phyloP scores from a whole-genome alignment of 2,329 filamentous ascomycete genomes.

The Arachnopeziza araneosa region DNA sequence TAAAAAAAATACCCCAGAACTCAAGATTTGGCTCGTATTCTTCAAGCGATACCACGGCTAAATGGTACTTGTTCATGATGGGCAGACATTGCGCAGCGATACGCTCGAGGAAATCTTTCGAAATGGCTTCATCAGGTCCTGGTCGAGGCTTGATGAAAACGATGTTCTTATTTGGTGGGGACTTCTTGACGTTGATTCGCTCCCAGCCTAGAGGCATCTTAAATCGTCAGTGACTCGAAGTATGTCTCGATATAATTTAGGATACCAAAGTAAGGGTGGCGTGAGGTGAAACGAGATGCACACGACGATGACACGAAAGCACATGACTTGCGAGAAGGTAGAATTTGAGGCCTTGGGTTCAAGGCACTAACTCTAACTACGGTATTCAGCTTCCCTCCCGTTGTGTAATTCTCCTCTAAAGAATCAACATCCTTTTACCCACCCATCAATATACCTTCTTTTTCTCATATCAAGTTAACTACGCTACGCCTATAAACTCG shows the following conservation, averaged over 20 bases:
- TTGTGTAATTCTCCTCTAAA: no score
- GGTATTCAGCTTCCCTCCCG: no score
- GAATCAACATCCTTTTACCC: no score
- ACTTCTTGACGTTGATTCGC: conserved; percentile 68
- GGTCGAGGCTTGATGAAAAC: conserved; percentile 79
- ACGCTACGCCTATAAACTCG: no score
- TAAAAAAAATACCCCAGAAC: conserved; percentile 48
- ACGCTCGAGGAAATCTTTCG: conserved; percentile 67
- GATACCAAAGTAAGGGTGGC: background rate
- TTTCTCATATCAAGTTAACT: no score
- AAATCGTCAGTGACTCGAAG: background rate
- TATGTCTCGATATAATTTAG: background rate
- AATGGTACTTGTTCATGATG: conserved; percentile 60
- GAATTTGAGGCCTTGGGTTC: background rate
- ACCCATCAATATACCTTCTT: no score
- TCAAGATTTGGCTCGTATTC: conserved; percentile 77
- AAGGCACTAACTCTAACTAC: no score
- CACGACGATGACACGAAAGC: background rate
- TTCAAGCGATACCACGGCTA: conserved; percentile 66
- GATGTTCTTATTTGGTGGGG: conserved; percentile 71
- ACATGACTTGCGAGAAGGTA: no score
- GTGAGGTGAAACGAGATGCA: background rate
- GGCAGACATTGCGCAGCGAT: conserved; percentile 77
- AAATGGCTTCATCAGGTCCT: conserved; percentile 54
- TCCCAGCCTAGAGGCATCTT: conserved; percentile 73